These are phyloP conservation scores for Trametes cinnabarina DNA, from an alignment of 768 basidiomycete species.

Conservation along the genomic window DNA sequence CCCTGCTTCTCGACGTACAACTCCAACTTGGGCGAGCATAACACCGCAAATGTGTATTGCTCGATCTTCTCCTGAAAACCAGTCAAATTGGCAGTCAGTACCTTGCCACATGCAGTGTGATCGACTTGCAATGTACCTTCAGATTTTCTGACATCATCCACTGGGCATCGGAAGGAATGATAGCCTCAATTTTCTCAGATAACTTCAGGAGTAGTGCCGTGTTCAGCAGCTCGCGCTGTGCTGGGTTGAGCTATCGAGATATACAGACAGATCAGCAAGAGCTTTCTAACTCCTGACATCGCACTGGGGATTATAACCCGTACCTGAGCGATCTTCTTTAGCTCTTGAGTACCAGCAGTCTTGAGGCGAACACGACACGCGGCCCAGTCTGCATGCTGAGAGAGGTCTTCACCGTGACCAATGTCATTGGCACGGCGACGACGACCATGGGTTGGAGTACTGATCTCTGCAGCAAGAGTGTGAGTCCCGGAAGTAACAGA, in stretches of 20 bases:
- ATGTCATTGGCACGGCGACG: too few species aligned
- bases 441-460: too few species aligned
- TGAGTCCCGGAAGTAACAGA: too few species aligned
- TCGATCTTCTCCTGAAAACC: background rate
- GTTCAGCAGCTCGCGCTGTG: background rate
- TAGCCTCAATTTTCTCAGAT: background rate
- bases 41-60: background rate
- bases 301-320: background rate
- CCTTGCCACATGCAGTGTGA: background rate
- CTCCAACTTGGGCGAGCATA: background rate
- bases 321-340: too few species aligned
- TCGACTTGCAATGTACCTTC: background rate
- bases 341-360: background rate
- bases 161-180: background rate
- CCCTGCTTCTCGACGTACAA: background rate
- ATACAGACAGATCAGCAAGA: background rate
- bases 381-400: background rate
- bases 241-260: too few species aligned
- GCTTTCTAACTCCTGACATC: background rate
- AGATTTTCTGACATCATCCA: background rate
- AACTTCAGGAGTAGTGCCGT: background rate
- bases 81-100: too few species aligned
- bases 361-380: background rate
- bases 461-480: too few species aligned
- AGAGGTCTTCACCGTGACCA: background rate